Percentiles rank a stretch among this genome's conserved stretches.
phyloP scores from a whole-genome alignment of 352 stramenopile genomes.

The Pythium dissotocum region DNA sequence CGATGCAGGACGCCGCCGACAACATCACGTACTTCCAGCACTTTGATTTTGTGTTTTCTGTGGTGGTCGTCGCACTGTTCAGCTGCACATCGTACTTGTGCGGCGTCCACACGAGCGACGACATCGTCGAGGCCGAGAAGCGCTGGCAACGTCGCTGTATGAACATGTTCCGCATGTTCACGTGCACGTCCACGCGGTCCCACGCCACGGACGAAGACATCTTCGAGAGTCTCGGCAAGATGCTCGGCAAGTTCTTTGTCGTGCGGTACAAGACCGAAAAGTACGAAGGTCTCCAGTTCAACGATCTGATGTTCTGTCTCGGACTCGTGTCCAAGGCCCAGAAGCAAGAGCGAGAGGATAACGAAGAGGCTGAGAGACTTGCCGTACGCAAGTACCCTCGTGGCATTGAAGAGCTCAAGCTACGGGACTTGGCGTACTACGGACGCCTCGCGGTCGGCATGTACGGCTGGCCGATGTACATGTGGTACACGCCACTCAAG shows the following conservation, averaged over 20 bases:
- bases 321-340: conserved; percentile 63
- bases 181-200: conserved; percentile 41
- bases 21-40: conserved; percentile 65
- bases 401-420: conserved; percentile 43
- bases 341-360: conserved; percentile 45
- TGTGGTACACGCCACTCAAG: conserved; percentile 72
- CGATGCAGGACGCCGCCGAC: conserved; percentile 58
- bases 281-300: conserved; percentile 70
- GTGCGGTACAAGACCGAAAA: conserved; percentile 64
- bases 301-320: conserved; percentile 71
- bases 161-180: conserved; percentile 60
- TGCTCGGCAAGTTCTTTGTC: conserved; percentile 77
- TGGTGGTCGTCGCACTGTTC: conserved; percentile 38
- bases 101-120: conserved; percentile 57
- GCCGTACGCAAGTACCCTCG: conserved; percentile 37
- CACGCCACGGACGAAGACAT: conserved; percentile 58
- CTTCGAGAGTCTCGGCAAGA: conserved; percentile 61
- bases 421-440: conserved; percentile 64
- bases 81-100: conserved; percentile 67
- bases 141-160: conserved; percentile 69
- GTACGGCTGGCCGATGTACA: conserved; percentile 80
- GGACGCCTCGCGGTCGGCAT: conserved; percentile 70
- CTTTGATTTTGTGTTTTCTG: conserved; percentile 66
- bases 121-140: conserved; percentile 53
- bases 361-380: conserved; percentile 26